Conservation (phyloP, 192 early-diverging fungal genomes). For the Fimicolochytrium jonesii region DNA sequence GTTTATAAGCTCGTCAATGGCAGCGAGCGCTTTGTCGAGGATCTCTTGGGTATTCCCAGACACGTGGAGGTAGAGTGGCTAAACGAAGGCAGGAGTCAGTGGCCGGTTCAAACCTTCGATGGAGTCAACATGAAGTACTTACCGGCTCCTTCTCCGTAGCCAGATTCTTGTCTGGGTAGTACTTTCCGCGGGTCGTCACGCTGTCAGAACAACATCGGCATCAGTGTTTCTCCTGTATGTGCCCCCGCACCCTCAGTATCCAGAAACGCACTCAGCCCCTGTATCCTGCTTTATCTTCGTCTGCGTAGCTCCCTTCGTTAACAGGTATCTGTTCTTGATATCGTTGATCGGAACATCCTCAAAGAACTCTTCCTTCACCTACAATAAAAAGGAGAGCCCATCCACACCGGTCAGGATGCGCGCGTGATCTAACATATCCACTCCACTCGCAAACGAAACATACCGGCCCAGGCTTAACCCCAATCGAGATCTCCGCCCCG, state of each 20-base stretch:
- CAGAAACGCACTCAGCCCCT: conserved; percentile 55
- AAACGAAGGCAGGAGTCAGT: not conserved
- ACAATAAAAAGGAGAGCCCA: not conserved
- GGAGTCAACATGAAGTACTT: not conserved
- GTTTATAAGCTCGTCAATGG: conserved; percentile 74
- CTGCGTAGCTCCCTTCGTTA: conserved; percentile 77
- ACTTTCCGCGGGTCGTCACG: conserved; percentile 78
- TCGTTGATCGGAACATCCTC: conserved; percentile 78
- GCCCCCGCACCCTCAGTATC: conserved; percentile 18
- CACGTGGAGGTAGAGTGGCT: conserved; percentile 72
- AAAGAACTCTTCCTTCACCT: conserved; percentile 36
- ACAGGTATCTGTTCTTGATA: conserved; percentile 69
- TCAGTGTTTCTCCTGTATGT: too few relatives aligned
- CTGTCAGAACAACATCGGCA: too few relatives aligned
- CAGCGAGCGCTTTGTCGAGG: conserved; percentile 67
- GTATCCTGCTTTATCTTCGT: conserved; percentile 70
- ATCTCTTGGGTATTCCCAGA: conserved; percentile 60
- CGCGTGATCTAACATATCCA: not conserved
- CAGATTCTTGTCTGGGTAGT: conserved; percentile 67
- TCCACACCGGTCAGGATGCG: not conserved
- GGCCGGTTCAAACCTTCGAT: not conserved
- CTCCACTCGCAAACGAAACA: not conserved
- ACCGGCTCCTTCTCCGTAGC: conserved; percentile 71
- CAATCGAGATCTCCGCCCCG: not conserved
- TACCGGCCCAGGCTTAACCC: conserved; percentile 4